These are phyloP conservation scores for Salix dunnii DNA, from an alignment of 345 rosid species.

Conservation along the genomic window DNA sequence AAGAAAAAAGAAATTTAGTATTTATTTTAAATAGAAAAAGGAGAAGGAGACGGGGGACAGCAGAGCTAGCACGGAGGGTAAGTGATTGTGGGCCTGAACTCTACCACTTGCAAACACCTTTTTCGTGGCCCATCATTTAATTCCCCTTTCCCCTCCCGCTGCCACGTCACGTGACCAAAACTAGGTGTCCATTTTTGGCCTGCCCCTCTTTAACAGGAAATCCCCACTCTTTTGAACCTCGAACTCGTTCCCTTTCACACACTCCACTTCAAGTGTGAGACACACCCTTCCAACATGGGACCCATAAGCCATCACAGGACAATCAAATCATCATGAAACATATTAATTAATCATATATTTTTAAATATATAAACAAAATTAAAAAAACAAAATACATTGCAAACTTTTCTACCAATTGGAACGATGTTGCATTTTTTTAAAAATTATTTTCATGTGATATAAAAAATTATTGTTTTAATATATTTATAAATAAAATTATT, in stretches of 20 bases:
- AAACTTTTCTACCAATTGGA: too few species aligned
- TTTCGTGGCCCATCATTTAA: neutral
- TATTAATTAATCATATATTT: too few species aligned
- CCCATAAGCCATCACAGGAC: neutral
- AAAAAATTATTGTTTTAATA: too few species aligned
- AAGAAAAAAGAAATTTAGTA: neutral
- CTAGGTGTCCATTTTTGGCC: neutral
- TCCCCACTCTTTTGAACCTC: neutral
- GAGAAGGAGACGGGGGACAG: conserved; percentile 1
- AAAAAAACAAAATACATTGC: too few species aligned
- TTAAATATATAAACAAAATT: too few species aligned
- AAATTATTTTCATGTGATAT: too few species aligned
- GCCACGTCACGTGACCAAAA: conserved; percentile 3
- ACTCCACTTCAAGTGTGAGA: neutral
- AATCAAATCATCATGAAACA: too few species aligned
- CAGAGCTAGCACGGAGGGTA: conserved; percentile 14
- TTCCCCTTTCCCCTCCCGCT: neutral
- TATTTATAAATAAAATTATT: too few species aligned
- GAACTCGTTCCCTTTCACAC: neutral
- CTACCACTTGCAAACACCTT: neutral
- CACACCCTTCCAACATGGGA: neutral
- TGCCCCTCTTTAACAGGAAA: neutral
- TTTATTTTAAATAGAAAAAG: neutral
- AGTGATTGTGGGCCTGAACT: neutral
- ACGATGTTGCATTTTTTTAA: too few species aligned